These are phyloP conservation scores for Ophiostoma sp. DNA, from an alignment of 2,329 filamentous ascomycete genomes.

Conservation along the genomic window DNA sequence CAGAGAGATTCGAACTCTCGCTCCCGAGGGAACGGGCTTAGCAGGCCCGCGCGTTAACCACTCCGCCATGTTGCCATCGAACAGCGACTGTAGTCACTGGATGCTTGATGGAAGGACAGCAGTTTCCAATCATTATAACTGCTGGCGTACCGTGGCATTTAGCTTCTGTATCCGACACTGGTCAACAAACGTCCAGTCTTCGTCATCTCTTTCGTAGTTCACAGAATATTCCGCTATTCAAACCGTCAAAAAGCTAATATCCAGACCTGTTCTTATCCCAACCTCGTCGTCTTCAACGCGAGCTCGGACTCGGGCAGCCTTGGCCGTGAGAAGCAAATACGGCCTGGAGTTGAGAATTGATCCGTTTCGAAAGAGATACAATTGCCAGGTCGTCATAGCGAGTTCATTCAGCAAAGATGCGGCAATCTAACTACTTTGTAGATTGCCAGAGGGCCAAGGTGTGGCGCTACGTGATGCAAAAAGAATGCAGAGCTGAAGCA, in stretches of 20 bases:
- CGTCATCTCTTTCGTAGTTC: neutral
- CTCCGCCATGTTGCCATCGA: constrained; percentile 13
- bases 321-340: neutral
- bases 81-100: neutral
- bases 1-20: constrained; percentile 16
- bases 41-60: constrained; percentile 16
- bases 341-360: constrained; percentile 2
- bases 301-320: neutral
- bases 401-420: neutral
- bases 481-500: neutral
- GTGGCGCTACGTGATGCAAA: too few relatives aligned
- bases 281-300: neutral
- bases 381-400: neutral
- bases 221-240: neutral
- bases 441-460: neutral
- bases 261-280: neutral
- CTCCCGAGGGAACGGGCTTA: constrained; percentile 16
- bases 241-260: neutral
- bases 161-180: too few relatives aligned
- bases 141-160: neutral
- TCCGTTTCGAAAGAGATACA: neutral
- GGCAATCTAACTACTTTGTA: neutral
- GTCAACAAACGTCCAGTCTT: too few relatives aligned
- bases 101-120: neutral
- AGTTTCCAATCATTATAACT: neutral